A percentile compares a stretch with the other conserved stretches of the same genome.
Evolutionary conservation across 768 basidiomycete genomes (phyloP).

Genomic region (Calocera viscosa): DNA sequence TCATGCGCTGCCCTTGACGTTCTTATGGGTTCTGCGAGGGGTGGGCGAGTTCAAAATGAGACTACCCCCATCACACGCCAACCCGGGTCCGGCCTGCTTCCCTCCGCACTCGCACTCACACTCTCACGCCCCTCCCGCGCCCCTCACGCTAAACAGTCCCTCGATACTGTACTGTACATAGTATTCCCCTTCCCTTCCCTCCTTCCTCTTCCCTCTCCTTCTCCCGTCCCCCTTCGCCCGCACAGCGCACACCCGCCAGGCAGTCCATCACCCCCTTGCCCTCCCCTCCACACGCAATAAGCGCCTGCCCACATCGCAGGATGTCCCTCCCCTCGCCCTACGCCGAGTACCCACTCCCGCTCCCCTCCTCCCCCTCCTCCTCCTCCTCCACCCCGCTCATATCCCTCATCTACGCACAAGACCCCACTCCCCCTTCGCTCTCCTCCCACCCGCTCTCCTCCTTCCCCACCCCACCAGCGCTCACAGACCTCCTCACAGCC

Average conservation of each 20-base stretch:
- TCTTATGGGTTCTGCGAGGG: neutral
- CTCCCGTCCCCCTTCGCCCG: neutral
- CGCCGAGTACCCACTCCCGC: neutral
- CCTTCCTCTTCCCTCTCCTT: neutral
- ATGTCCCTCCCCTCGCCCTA: neutral
- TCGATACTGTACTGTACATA: no score
- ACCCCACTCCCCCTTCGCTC: neutral
- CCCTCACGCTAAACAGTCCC: no score
- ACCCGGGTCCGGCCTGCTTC: neutral
- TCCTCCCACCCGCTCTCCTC: neutral
- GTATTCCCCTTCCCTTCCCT: neutral
- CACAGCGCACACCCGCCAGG: no score
- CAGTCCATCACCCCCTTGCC: neutral
- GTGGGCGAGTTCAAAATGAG: constrained; percentile 8
- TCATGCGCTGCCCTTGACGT: no score
- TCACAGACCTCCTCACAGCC: constrained; percentile 6
- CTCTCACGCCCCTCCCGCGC: no score
- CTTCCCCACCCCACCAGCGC: neutral
- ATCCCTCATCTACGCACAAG: neutral
- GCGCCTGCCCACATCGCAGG: neutral
- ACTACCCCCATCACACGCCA: neutral
- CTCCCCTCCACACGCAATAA: neutral
- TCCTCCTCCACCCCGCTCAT: constrained; percentile 1
- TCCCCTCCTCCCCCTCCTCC: neutral
- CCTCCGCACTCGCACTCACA: no score